Conservation (phyloP, 2,329 filamentous ascomycete species). For the Talaromyces sp. region DNA sequence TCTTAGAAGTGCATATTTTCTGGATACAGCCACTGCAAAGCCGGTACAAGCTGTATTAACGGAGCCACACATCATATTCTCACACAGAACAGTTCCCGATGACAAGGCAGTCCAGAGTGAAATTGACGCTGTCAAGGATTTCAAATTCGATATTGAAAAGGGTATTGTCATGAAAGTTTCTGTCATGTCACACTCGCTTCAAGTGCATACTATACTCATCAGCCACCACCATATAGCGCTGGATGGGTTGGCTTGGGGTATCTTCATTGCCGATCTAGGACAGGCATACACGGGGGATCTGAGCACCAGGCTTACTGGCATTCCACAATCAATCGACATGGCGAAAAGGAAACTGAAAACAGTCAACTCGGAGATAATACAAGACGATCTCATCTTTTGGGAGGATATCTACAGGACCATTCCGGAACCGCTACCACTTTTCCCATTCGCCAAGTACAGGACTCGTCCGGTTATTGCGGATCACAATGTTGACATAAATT, state of each 20-base stretch:
- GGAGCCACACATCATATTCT: neutral
- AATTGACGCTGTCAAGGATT: slow-evolving; percentile 24
- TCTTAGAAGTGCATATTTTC: neutral
- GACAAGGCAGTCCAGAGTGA: slow-evolving; percentile 19
- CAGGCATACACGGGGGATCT: slow-evolving; percentile 14
- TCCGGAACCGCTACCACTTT: slow-evolving; percentile 34
- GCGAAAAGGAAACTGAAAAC: neutral
- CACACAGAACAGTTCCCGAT: slow-evolving; percentile 19
- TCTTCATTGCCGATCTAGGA: slow-evolving; percentile 31
- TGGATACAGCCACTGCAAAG: neutral
- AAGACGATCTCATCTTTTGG: slow-evolving; percentile 40
- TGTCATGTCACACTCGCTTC: slow-evolving; percentile 37
- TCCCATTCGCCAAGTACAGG: slow-evolving; percentile 31
- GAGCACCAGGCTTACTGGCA: slow-evolving; percentile 40
- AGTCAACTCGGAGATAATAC: slow-evolving; percentile 29
- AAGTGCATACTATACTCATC: slow-evolving; percentile 43
- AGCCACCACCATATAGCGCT: slow-evolving; percentile 50
- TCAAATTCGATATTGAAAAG: slow-evolving; percentile 39
- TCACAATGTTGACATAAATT: slow-evolving; percentile 19
- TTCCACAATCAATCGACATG: slow-evolving; percentile 32
- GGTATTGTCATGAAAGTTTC: slow-evolving; percentile 26
- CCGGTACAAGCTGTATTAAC: neutral
- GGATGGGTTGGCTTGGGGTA: slow-evolving; percentile 45
- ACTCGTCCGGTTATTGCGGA: slow-evolving; percentile 24
- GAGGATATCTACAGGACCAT: slow-evolving; percentile 25